These are phyloP conservation scores for Oldenlandia corymbosa DNA, from an alignment of 257 asterid species.

Conservation along the genomic window DNA sequence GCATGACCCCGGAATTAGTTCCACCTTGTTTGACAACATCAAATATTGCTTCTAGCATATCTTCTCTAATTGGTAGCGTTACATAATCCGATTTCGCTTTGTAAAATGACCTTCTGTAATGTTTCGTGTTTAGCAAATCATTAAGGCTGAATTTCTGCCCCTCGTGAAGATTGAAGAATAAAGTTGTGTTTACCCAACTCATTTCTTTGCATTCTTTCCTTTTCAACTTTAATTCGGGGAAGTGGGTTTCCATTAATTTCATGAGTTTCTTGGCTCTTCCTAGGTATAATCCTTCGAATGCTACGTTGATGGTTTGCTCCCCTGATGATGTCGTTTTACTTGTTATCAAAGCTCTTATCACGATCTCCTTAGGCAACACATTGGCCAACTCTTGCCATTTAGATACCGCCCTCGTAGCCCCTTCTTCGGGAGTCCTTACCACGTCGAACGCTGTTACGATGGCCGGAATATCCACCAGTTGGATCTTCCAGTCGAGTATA, in stretches of 20 bases:
- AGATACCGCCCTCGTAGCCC: constrained; percentile 17
- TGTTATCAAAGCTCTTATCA: constrained; percentile 33
- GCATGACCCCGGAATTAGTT: constrained; percentile 21
- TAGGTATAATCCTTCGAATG: constrained; percentile 3
- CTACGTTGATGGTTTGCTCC: background rate
- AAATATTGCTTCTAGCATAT: constrained; percentile 22
- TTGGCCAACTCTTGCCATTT: constrained; percentile 36
- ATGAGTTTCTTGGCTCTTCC: background rate
- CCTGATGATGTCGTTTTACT: background rate
- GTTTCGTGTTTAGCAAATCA: constrained; percentile 1
- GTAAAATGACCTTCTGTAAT: constrained; percentile 24
- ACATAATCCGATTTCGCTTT: constrained; percentile 50
- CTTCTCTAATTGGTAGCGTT: constrained; percentile 22
- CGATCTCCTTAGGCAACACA: constrained; percentile 30
- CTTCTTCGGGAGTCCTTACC: constrained; percentile 13
- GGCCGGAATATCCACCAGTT: constrained; percentile 34
- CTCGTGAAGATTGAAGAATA: background rate
- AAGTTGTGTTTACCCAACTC: constrained; percentile 38
- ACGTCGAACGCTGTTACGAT: constrained; percentile 35
- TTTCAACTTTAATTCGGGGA: constrained; percentile 36
- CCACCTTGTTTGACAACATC: constrained; percentile 14
- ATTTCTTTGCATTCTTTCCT: constrained; percentile 29
- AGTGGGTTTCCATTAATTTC: background rate
- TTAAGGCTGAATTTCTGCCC: background rate
- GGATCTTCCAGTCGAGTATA: constrained; percentile 42